phyloP scores from a whole-genome alignment of 441 rosid species.

The Populus hybrid region DNA sequence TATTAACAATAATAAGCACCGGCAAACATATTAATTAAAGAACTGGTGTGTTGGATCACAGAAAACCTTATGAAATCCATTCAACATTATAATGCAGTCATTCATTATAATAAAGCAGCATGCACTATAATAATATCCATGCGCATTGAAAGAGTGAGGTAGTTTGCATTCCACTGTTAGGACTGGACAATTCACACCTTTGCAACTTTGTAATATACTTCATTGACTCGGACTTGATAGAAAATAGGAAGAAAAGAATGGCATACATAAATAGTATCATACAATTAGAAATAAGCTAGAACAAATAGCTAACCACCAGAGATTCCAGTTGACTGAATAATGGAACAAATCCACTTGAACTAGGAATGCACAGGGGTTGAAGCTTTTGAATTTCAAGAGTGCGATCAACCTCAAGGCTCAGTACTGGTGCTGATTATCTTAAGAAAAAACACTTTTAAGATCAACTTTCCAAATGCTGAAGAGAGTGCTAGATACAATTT shows the following conservation, averaged over 20 bases:
- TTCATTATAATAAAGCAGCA: not conserved
- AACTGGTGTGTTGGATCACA: not conserved
- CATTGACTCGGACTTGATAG: not conserved
- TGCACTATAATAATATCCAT: too few species aligned
- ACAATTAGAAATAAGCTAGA: not conserved
- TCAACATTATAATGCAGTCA: not conserved
- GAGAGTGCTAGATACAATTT: not conserved
- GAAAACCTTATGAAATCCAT: not conserved
- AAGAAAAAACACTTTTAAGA: not conserved
- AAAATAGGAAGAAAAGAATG: not conserved
- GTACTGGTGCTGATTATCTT: not conserved
- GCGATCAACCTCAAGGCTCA: not conserved
- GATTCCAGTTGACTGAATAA: not conserved
- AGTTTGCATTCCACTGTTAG: not conserved
- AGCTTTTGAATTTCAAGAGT: not conserved
- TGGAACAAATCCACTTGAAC: not conserved
- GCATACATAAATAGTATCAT: not conserved
- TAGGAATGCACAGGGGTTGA: not conserved
- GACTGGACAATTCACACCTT: not conserved
- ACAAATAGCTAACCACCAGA: conserved; percentile 1
- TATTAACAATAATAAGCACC: not conserved
- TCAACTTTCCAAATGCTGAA: not conserved
- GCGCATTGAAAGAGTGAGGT: not conserved
- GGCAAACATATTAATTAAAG: not conserved
- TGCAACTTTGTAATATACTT: not conserved